A percentile compares a stretch with the other conserved stretches of the same genome.
Conservation (phyloP, 2,329 filamentous ascomycete species). For the Verticillium isaacii region DNA sequence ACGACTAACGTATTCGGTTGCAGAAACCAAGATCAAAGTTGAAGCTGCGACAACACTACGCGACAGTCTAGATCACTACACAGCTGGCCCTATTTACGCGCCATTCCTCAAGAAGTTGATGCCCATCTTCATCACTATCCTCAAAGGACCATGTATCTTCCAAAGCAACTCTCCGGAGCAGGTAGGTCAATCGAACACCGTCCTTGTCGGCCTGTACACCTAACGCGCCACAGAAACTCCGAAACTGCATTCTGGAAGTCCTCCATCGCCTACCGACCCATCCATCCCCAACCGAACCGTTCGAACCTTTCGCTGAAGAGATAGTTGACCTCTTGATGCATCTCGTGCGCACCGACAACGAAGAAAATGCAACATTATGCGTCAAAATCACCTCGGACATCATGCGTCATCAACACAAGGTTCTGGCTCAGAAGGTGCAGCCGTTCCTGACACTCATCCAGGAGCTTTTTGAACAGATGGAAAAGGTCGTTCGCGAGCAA, state of each 20-base stretch:
- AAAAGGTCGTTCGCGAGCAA: conserved; percentile 89
- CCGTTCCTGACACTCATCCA: conserved; percentile 87
- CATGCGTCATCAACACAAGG: conserved; percentile 85
- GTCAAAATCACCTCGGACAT: conserved; percentile 98
- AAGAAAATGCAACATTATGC: conserved; percentile 97
- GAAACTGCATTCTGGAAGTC: conserved; percentile 91
- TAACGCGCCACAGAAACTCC: conserved; percentile 60
- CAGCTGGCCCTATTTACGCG: conserved; percentile 68
- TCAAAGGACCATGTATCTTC: conserved; percentile 84
- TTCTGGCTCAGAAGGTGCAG: conserved; percentile 74
- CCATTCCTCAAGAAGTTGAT: conserved; percentile 83
- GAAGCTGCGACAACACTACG: conserved; percentile 81
- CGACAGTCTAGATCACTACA: conserved; percentile 88
- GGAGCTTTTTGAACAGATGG: conserved; percentile 93
- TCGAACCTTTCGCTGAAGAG: conserved; percentile 84
- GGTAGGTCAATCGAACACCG: conserved; percentile 40
- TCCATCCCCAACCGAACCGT: conserved; percentile 67
- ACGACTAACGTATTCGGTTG: conserved; percentile 10
- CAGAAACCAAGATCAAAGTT: conserved; percentile 77
- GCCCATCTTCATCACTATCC: conserved; percentile 80
- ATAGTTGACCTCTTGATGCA: conserved; percentile 88
- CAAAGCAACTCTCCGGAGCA: conserved; percentile 87
- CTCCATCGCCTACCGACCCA: conserved; percentile 76
- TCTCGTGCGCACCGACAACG: conserved; percentile 86
- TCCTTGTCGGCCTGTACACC: not conserved